These are phyloP conservation scores for Vicia villosa DNA, from an alignment of 306 rosid genomes.

Conservation along the genomic window DNA sequence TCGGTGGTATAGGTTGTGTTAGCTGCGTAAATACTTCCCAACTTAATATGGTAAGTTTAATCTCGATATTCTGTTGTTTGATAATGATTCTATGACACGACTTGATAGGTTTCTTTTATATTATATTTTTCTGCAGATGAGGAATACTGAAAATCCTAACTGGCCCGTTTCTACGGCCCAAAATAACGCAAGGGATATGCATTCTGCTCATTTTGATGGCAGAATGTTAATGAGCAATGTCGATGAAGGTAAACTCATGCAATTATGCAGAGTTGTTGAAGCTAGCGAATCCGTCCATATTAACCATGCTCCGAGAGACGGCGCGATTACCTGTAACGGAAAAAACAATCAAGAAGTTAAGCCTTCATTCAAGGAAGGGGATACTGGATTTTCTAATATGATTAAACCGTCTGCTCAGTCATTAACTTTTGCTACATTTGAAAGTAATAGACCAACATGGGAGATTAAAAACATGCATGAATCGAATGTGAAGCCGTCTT, in stretches of 20 bases:
- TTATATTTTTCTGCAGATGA: conserved; percentile 50
- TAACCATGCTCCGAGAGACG: conserved; percentile 58
- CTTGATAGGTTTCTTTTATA: conserved; percentile 31
- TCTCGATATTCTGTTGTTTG: conserved; percentile 18
- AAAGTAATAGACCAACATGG: conserved; percentile 52
- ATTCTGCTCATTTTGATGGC: conserved; percentile 53
- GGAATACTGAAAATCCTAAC: conserved; percentile 51
- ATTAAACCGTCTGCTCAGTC: conserved; percentile 59
- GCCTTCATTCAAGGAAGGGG: conserved; percentile 49
- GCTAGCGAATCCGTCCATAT: conserved; percentile 61
- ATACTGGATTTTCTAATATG: conserved; percentile 53
- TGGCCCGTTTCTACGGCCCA: conserved; percentile 49
- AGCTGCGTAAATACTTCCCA: conserved; percentile 62
- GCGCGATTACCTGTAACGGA: conserved; percentile 41
- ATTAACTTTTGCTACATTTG: conserved; percentile 53
- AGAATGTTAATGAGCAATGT: conserved; percentile 43
- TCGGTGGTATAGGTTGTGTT: conserved; percentile 80
- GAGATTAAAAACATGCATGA: conserved; percentile 59
- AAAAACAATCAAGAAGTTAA: conserved; percentile 49
- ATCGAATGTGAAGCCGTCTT: conserved; percentile 59
- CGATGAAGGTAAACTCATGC: conserved; percentile 83
- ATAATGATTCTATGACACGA: conserved; percentile 16
- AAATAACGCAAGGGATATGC: conserved; percentile 48
- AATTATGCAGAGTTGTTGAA: conserved; percentile 79
- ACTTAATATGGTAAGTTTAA: conserved; percentile 58